These are phyloP conservation scores for Cutaneotrichosporon mucoides DNA, from an alignment of 1,284 basidiomycete species.

Conservation along the genomic window DNA sequence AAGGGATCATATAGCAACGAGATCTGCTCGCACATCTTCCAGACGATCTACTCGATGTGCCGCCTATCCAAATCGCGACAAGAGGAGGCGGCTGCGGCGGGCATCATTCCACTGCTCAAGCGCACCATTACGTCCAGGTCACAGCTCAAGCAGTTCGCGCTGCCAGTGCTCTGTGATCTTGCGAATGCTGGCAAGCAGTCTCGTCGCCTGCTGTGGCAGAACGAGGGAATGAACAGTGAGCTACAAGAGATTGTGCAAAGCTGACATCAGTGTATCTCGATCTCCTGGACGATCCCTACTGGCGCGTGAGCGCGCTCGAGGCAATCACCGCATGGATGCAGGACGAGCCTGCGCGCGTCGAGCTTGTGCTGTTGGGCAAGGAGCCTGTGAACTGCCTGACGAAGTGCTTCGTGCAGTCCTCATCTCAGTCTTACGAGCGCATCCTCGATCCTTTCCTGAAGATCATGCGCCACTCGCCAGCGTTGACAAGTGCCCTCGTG, in stretches of 20 bases:
- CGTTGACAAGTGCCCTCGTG: conserved; percentile 65
- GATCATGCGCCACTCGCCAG: conserved; percentile 74
- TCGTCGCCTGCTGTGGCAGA: conserved; percentile 79
- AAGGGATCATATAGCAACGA: conserved; percentile 77
- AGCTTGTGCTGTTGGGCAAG: conserved; percentile 74
- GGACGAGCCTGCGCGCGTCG: conserved; percentile 89
- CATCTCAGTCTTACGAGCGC: conserved; percentile 90
- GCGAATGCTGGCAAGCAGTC: conserved; percentile 90
- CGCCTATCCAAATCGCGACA: conserved; percentile 89
- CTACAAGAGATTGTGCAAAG: conserved; percentile 1
- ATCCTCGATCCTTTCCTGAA: conserved; percentile 86
- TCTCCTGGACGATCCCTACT: conserved; percentile 86
- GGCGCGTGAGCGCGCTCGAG: conserved; percentile 90
- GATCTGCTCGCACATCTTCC: conserved; percentile 75
- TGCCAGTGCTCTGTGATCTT: conserved; percentile 93
- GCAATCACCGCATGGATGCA: conserved; percentile 88
- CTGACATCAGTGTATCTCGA: conserved; percentile 66
- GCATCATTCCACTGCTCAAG: conserved; percentile 85
- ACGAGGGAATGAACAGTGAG: conserved; percentile 63
- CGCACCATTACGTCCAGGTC: conserved; percentile 80
- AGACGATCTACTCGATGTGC: conserved; percentile 91
- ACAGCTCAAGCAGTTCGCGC: conserved; percentile 90
- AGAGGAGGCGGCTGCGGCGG: conserved; percentile 93
- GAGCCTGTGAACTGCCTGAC: conserved; percentile 68
- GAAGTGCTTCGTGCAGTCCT: conserved; percentile 78